Evolutionary conservation across 2,329 filamentous ascomycete species (phyloP), one percentile per base, ranked within the genome.

Genomic region (Hypomyces perniciosus): DNA sequence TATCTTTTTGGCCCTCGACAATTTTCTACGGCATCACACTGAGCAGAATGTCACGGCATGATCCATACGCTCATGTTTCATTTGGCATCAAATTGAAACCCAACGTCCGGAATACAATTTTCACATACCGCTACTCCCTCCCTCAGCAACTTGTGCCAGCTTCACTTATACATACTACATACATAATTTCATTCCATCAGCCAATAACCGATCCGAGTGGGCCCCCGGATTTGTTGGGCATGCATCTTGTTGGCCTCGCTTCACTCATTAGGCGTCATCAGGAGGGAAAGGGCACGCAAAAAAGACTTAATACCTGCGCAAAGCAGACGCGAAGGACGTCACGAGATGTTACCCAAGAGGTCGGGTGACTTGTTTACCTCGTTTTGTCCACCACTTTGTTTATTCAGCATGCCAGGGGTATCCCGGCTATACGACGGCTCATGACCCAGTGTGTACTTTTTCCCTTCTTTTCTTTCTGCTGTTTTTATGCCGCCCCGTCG

Each of bases 401-500:
- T 44, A 27, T 40, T 49, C 42, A 35, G 48, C 46, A 9, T 37
- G 45, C 45, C 37, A 31, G 50, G 50, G 50, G 34, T 41, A 45
- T 48, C 50, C 43, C 51, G 46, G 51, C 43, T 28, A 43, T 46
- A 51, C 48, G 46, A 49, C 51, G 43, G 46, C 51, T 53, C 29
- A 53, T 40, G 46, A 49, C 46, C n/a, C 37, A 39, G 42, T 53
- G 35, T 53, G 38, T 46, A 53, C 38, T 45, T 34, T 43, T 49
- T 47, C 39, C 31, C 6, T 42, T 30, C 9, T 13, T 13, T 28
- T 31, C 38, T 48, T n/a, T 44, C 34, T 30, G 39, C 6, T 46
- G 38, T 27, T 28, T 38, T 9, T 13, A 47, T 30, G 41, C 41
- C 41, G 41, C 41, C 28, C 8, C 28, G 27, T 12, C 41, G 41